Evolutionary conservation across 176 grass and related monocot species (phyloP).

Genomic region (Chrysopogon serrulatus): DNA sequence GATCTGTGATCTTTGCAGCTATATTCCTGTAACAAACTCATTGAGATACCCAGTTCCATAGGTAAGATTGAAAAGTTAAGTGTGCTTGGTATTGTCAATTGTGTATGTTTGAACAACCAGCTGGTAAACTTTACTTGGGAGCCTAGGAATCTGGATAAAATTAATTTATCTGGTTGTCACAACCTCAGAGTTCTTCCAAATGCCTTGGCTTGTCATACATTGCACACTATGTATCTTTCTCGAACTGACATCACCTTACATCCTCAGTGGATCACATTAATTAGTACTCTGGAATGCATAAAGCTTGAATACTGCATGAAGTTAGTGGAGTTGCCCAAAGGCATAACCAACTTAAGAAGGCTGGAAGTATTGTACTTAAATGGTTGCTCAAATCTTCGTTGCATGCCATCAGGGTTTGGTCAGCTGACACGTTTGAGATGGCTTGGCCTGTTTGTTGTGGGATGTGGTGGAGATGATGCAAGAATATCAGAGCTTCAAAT

Average conservation of each 20-base stretch:
- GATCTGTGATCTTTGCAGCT: not conserved
- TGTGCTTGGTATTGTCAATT: not conserved
- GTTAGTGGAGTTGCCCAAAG: not conserved
- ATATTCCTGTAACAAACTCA: rapidly evolving
- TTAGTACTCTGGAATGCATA: not conserved
- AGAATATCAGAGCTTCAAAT: not conserved
- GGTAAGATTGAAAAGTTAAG: too few relatives aligned
- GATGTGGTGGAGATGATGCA: not conserved
- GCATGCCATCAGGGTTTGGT: not conserved
- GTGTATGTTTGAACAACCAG: not conserved
- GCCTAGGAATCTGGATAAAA: not conserved
- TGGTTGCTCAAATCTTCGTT: not conserved
- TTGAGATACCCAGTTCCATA: too few relatives aligned
- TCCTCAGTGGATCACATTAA: not conserved
- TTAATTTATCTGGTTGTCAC: not conserved
- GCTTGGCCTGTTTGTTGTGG: not conserved
- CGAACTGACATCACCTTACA: not conserved
- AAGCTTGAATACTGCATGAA: not conserved
- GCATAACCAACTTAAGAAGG: not conserved
- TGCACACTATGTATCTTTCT: not conserved
- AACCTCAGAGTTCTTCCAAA: not conserved
- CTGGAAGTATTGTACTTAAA: not conserved
- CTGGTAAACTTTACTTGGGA: not conserved
- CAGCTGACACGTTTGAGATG: not conserved
- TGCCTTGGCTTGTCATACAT: not conserved